phyloP scores from a whole-genome alignment of 2,329 filamentous ascomycete species.

The Thermoascus crustaceus region DNA sequence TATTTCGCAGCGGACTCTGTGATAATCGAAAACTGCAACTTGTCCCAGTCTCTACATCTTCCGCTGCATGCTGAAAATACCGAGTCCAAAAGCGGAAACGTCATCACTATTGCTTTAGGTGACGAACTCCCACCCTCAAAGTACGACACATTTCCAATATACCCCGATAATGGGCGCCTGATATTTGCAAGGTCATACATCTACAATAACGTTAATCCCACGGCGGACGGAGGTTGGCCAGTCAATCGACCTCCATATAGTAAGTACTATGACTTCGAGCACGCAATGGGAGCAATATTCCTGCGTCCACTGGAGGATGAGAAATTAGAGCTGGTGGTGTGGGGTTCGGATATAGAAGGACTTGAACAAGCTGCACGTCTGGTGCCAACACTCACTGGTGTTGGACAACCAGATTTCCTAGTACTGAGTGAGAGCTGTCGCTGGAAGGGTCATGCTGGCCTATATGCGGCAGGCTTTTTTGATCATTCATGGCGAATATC shows the following conservation, averaged over 20 bases:
- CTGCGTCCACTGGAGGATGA: slow-evolving; percentile 41
- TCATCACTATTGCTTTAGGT: slow-evolving; percentile 31
- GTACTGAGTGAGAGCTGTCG: slow-evolving; percentile 39
- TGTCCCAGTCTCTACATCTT: too few species aligned
- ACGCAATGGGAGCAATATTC: slow-evolving; percentile 43
- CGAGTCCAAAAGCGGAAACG: slow-evolving; percentile 31
- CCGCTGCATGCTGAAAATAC: slow-evolving; percentile 3
- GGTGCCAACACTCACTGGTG: slow-evolving; percentile 48
- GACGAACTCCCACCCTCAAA: slow-evolving; percentile 11
- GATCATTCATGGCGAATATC: slow-evolving; percentile 47
- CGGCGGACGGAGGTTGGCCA: slow-evolving; percentile 4
- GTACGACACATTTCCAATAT: slow-evolving; percentile 20
- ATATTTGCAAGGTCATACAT: slow-evolving; percentile 6
- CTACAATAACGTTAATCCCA: background rate
- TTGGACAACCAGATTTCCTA: slow-evolving; percentile 51
- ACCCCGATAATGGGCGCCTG: slow-evolving; percentile 10
- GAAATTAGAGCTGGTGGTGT: slow-evolving; percentile 48
- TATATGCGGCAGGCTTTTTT: slow-evolving; percentile 49
- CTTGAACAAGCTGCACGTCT: slow-evolving; percentile 45
- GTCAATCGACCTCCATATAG: too few species aligned
- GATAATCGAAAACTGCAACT: slow-evolving; percentile 24
- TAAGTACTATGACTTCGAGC: slow-evolving; percentile 22
- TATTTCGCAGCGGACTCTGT: slow-evolving; percentile 49
- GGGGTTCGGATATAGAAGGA: slow-evolving; percentile 43
- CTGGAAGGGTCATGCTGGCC: slow-evolving; percentile 46